Conservation (phyloP, 768 basidiomycete species). For the Termitomyces sp. region DNA sequence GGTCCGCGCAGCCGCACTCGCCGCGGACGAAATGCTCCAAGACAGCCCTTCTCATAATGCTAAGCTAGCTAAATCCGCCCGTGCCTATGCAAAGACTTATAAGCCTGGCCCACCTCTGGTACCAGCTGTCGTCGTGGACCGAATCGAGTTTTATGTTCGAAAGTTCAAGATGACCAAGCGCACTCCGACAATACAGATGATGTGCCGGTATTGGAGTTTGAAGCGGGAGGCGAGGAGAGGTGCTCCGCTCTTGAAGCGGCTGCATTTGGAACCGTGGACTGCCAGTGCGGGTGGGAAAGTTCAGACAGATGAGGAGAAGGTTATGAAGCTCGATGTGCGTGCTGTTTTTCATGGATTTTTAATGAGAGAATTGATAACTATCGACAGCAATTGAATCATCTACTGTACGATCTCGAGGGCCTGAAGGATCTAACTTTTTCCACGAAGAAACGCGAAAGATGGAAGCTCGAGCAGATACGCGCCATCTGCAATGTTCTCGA, state of each 20-base stretch:
- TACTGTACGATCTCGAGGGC: slow-evolving; percentile 73
- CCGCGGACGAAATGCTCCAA: slow-evolving; percentile 41
- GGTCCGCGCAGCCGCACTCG: slow-evolving; percentile 47
- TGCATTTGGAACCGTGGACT: slow-evolving; percentile 98
- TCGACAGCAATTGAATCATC: slow-evolving; percentile 44
- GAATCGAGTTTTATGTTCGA: slow-evolving; percentile 68
- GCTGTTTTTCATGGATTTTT: not conserved
- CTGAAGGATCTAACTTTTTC: slow-evolving; percentile 63
- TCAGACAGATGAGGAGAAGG: slow-evolving; percentile 79
- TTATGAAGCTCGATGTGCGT: slow-evolving; percentile 74
- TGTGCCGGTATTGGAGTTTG: slow-evolving; percentile 95
- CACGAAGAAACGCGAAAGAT: slow-evolving; percentile 71
- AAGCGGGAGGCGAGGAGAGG: slow-evolving; percentile 92
- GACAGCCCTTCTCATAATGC: slow-evolving; percentile 31
- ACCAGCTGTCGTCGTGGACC: slow-evolving; percentile 76
- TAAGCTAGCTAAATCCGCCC: slow-evolving; percentile 68
- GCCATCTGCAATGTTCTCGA: slow-evolving; percentile 63
- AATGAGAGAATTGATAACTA: not conserved
- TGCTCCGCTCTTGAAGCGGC: slow-evolving; percentile 85
- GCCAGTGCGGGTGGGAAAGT: slow-evolving; percentile 57
- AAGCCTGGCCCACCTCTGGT: slow-evolving; percentile 91
- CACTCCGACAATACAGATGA: slow-evolving; percentile 62
- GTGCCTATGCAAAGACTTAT: slow-evolving; percentile 89
- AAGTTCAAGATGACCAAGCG: slow-evolving; percentile 73
- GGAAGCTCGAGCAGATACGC: slow-evolving; percentile 68